Conservation (phyloP, 1,284 basidiomycete species). For the Boletus mariae region DNA sequence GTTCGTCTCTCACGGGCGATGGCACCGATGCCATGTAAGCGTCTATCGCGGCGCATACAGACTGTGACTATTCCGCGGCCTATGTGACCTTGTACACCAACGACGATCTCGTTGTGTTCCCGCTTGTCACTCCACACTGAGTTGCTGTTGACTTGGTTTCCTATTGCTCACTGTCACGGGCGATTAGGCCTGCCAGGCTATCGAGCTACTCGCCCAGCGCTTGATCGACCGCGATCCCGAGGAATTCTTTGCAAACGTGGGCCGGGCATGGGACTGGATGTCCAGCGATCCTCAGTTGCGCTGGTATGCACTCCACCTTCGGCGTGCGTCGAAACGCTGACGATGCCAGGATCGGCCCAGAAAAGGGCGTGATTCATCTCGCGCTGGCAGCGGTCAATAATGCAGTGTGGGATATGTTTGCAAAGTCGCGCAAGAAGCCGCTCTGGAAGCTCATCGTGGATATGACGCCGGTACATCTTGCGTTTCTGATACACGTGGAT, state of each 20-base stretch:
- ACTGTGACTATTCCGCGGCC: conserved; percentile 91
- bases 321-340: background rate
- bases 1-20: conserved; percentile 48
- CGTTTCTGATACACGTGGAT: conserved; percentile 10
- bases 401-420: conserved; percentile 79
- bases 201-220: conserved; percentile 67
- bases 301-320: conserved; percentile 54
- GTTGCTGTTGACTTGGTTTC: background rate
- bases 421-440: conserved; percentile 70
- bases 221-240: conserved; percentile 82
- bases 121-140: no score
- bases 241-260: conserved; percentile 84
- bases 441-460: conserved; percentile 83
- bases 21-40: conserved; percentile 57
- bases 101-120: background rate
- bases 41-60: conserved; percentile 53
- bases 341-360: conserved; percentile 68
- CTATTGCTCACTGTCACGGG: background rate
- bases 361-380: conserved; percentile 82
- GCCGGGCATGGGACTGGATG: conserved; percentile 72
- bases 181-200: conserved; percentile 68
- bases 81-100: conserved; percentile 78
- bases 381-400: conserved; percentile 78
- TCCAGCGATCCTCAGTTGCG: conserved; percentile 82
- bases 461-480: conserved; percentile 62